Percentiles rank a stretch among this genome's conserved stretches.
phyloP scores from a whole-genome alignment of 345 rosid species.

The Lepidium sativum region DNA sequence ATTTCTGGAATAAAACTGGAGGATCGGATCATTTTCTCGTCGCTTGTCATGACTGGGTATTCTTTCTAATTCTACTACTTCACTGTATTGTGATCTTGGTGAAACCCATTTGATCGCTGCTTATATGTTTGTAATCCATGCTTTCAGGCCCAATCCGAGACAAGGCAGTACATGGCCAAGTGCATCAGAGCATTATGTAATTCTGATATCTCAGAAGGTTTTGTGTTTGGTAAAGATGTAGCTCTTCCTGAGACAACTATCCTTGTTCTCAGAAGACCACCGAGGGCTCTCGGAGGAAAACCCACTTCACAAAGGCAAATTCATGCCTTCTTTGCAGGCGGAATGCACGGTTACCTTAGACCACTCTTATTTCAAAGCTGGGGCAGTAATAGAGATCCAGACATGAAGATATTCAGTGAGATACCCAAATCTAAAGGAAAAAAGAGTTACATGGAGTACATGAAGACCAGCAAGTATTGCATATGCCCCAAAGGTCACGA shows the following conservation, averaged over 20 bases:
- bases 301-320: conserved; percentile 58
- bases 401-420: conserved; percentile 65
- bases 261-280: conserved; percentile 45
- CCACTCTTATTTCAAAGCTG: conserved; percentile 67
- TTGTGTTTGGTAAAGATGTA: conserved; percentile 77
- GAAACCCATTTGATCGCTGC: background rate
- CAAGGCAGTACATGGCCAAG: conserved; percentile 53
- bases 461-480: conserved; percentile 96
- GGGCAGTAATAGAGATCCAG: conserved; percentile 73
- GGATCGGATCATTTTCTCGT: conserved; percentile 93
- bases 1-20: conserved; percentile 82
- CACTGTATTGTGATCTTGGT: background rate
- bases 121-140: background rate
- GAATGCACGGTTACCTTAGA: conserved; percentile 84
- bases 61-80: background rate
- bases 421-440: conserved; percentile 56
- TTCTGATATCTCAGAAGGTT: conserved; percentile 75
- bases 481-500: conserved; percentile 90
- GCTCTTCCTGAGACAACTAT: conserved; percentile 84
- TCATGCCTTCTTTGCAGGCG: conserved; percentile 88
- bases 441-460: conserved; percentile 55
- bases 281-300: conserved; percentile 62
- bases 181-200: conserved; percentile 94
- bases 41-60: conserved; percentile 99
- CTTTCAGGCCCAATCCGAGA: conserved; percentile 78